A percentile compares a stretch with the other conserved stretches of the same genome.
These are phyloP conservation scores for Auricularia heimuer DNA, from an alignment of 768 basidiomycete species.

Conservation along the genomic window DNA sequence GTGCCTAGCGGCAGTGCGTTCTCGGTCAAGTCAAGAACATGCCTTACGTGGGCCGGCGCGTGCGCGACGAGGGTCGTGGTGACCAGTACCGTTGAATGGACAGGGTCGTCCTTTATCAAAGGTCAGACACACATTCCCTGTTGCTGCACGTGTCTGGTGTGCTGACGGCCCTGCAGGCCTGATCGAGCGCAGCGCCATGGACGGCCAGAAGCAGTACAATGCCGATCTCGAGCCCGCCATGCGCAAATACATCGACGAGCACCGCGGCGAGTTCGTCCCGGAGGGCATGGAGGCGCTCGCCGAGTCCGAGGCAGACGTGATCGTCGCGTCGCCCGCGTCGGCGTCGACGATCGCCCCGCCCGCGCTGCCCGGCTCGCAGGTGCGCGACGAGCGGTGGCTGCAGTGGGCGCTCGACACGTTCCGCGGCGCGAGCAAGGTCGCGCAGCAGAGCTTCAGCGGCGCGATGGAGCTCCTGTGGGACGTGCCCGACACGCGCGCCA, in stretches of 20 bases:
- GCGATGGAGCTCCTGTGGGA: constrained; percentile 80
- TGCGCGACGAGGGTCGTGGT: constrained; percentile 72
- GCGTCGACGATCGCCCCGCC: constrained; percentile 7
- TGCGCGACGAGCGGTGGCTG: constrained; percentile 59
- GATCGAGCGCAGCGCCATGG: constrained; percentile 83
- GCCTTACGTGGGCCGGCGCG: constrained; percentile 85
- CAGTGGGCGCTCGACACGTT: constrained; percentile 89
- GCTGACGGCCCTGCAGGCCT: constrained; percentile 46
- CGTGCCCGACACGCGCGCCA: constrained; percentile 52
- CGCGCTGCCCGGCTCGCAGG: constrained; percentile 34
- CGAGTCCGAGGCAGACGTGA: constrained; percentile 33
- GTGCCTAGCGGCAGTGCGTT: constrained; percentile 93
- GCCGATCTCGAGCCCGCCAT: constrained; percentile 73
- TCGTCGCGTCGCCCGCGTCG: constrained; percentile 29
- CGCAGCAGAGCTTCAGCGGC: constrained; percentile 54
- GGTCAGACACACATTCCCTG: constrained; percentile 34
- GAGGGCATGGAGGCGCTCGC: constrained; percentile 54
- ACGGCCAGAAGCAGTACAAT: constrained; percentile 87
- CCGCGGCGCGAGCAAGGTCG: constrained; percentile 66
- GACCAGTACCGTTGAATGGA: constrained; percentile 92
- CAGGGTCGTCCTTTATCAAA: constrained; percentile 92
- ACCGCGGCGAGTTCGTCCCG: constrained; percentile 82
- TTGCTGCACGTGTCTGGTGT: constrained; percentile 4
- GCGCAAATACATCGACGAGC: constrained; percentile 80
- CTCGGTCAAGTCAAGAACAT: constrained; percentile 87